These are phyloP conservation scores for Salix viminalis DNA, from an alignment of 345 rosid species.

Conservation along the genomic window DNA sequence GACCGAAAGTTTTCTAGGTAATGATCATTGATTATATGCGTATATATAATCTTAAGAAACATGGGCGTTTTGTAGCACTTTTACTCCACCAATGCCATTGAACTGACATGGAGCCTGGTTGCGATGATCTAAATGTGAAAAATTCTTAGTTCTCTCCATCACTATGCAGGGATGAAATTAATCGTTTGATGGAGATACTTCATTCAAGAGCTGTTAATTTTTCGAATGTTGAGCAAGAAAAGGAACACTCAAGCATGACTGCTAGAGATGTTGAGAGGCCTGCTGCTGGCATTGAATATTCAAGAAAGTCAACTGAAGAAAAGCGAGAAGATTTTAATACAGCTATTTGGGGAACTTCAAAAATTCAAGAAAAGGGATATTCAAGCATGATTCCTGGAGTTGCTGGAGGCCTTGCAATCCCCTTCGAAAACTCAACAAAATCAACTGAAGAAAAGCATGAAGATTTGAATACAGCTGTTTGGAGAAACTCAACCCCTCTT, in stretches of 20 bases:
- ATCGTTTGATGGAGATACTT: slow-evolving; percentile 55
- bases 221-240: slow-evolving; percentile 28
- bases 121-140: not conserved
- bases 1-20: slow-evolving; percentile 64
- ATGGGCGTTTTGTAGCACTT: not conserved
- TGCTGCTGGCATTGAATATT: slow-evolving; percentile 29
- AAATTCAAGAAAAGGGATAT: slow-evolving; percentile 26
- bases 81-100: not conserved
- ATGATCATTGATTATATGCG: slow-evolving; percentile 10
- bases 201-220: slow-evolving; percentile 52
- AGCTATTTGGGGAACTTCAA: slow-evolving; percentile 38
- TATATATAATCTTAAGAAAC: not conserved
- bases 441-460: slow-evolving; percentile 31
- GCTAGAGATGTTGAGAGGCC: slow-evolving; percentile 28
- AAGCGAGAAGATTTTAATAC: slow-evolving; percentile 34
- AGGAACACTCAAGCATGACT: slow-evolving; percentile 14
- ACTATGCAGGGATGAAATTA: slow-evolving; percentile 60
- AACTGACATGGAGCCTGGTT: not conserved
- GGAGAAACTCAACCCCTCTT: slow-evolving; percentile 42
- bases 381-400: slow-evolving; percentile 25
- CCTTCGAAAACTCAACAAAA: slow-evolving; percentile 34
- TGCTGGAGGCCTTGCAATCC: slow-evolving; percentile 25
- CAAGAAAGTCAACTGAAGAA: slow-evolving; percentile 32
- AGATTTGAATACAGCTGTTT: slow-evolving; percentile 28
- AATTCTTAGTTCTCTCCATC: slow-evolving; percentile 17